Evolutionary conservation across 495 filamentous ascomycete species (phyloP), one percentile per base, ranked within the genome.

Genomic region (Penicillium crystallinum): DNA sequence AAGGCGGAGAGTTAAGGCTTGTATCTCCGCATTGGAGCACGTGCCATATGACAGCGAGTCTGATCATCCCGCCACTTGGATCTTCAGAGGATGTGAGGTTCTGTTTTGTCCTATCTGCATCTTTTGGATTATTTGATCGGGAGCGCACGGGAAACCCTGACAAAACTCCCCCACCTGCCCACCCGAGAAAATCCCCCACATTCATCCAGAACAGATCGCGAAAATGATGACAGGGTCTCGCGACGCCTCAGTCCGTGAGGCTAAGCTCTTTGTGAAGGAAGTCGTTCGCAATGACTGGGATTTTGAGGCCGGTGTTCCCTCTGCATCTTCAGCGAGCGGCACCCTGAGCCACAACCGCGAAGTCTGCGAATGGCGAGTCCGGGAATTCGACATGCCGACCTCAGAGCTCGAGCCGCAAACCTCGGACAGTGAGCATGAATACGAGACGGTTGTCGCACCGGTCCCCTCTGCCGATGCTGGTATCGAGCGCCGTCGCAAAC

Each of bases 401-500:
- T 75, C 74, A 17, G 74, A 77, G 41, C 65, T 72, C 10, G 72
- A 74, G 27, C 66, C 71, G 0, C 64, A 62, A 36, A 62, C 54
- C 1, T 71, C 70, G 2, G 62, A 64, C 30, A 56, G 64, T 7
- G 59, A 53, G 4, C 17, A 19, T 25, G 58, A 65, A 25, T 21
- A 30, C 9, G 58, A 53, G 3, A 40, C 44, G 9, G 23, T 27
- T 8, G 25, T 34, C 66, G 5, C 18, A 8, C 2, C 43, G n/a
- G n/a, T n/a, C 4, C 9, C 25, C 17, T 15, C 37, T 11, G 55
- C 44, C 6, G 57, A 58, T 25, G 38, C 55, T 29, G 69, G 74
- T 5, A 63, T 71, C 48, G 67, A 80, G 48, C 75, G 81, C 33
- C 81, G 84, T 38, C 74, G 78, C 46, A 80, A 82, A 53, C 74